Evolutionary conservation across 2,329 filamentous ascomycete genomes (phyloP), one percentile per base, ranked within the genome.

Genomic region (Shiraia bambusicola): DNA sequence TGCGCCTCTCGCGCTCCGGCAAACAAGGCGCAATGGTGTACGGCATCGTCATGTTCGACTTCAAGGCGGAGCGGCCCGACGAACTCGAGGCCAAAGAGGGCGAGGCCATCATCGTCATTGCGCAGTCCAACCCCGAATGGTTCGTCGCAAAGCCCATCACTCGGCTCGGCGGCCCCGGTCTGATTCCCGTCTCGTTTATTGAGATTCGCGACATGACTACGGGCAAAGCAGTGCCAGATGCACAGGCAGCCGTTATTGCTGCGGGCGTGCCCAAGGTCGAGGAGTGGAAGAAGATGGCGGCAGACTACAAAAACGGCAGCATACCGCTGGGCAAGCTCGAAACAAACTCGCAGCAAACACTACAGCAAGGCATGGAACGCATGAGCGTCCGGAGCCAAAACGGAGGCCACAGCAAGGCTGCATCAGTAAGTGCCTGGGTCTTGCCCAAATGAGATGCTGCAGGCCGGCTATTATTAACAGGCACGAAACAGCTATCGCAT

Each of bases 221-320:
- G 1, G 90, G 92, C 36, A 82, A 87, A 54, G 80, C 91, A 1
- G 89, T 96, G 1, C 69, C 80, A 13, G 89, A 97, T 67, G 83
- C 92, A 0, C 77, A 87, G 17, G 91, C 91, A 22, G 92, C 93
- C 1, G 88, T 98, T 41, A 82, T 83, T 58, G 84, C 85, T 56
- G 93, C 93, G 2, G 91, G 92, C 14, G 91, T 98, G 6, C 93
- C 93, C 10, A 86, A 85, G 60, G 93, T 98, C 3, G 93, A 98
- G 65, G 93, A 98, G 61, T 98, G 93, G 93, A 98, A 98, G 76
- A 95, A 94, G 73, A 96, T 96, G 89, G 91, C 93, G 0, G 92
- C 92, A 41, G 92, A 96, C 52, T 98, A 98, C 73, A 98, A 98
- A 76, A 96, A 97, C 67, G 95, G 91, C 68, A 97, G 93, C 71